These are phyloP conservation scores for Lipomyces sp. DNA, from an alignment of 805 yeast species.

Conservation along the genomic window DNA sequence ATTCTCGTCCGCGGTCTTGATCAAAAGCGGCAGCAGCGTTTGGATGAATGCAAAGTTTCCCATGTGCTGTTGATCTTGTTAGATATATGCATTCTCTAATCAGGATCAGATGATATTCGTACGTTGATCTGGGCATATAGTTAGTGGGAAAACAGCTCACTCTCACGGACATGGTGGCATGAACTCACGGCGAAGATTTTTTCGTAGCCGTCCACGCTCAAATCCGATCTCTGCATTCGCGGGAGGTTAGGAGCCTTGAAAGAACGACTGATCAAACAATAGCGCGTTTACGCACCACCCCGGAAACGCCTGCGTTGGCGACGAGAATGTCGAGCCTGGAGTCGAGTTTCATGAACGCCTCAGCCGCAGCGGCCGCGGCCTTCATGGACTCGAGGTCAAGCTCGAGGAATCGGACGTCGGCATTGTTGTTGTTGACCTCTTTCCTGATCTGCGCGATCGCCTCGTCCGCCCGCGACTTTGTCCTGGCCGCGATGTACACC, in stretches of 20 bases:
- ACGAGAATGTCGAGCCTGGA: slow-evolving; percentile 55
- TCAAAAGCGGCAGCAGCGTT: slow-evolving; percentile 23
- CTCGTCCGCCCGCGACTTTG: slow-evolving; percentile 12
- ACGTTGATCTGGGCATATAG: too few relatives aligned
- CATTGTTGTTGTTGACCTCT: slow-evolving; percentile 5
- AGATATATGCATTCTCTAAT: too few relatives aligned
- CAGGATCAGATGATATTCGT: too few relatives aligned
- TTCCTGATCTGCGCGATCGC: slow-evolving; percentile 22
- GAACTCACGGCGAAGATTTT: slow-evolving; percentile 20
- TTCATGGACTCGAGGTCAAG: slow-evolving; percentile 23
- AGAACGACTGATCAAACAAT: too few relatives aligned
- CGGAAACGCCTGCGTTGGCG: slow-evolving; percentile 66
- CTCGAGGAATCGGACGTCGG: slow-evolving; percentile 18
- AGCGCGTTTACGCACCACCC: slow-evolving; percentile 17
- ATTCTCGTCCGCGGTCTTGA: slow-evolving; percentile 15
- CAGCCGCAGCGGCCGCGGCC: slow-evolving; percentile 17
- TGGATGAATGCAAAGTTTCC: slow-evolving; percentile 28
- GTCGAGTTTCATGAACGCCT: slow-evolving; percentile 44
- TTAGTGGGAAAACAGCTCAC: too few relatives aligned
- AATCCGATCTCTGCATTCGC: slow-evolving; percentile 16
- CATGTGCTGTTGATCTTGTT: slow-evolving; percentile 18
- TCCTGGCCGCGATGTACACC: slow-evolving; percentile 22
- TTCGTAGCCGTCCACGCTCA: slow-evolving; percentile 25
- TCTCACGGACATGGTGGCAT: too few relatives aligned
- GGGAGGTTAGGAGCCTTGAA: too few relatives aligned